Base-by-base conservation (phyloP, 345 rosid species). In the Viola odorata region DNA sequence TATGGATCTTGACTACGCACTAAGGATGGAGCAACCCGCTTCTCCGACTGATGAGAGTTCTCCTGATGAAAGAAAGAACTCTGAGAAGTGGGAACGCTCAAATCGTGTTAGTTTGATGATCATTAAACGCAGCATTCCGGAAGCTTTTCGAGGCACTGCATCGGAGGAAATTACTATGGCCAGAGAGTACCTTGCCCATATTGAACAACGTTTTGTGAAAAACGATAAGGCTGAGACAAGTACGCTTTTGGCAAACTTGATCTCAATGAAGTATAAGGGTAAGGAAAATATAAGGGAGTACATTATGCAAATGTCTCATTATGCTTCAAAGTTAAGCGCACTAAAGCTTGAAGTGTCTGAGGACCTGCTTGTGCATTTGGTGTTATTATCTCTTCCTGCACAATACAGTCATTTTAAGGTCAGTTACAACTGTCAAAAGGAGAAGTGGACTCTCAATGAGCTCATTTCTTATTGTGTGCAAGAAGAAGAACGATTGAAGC, bases 101-200 rank as follows among this genome's bases (percentile, higher is more conserved):
- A 67, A 59, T 58, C 8, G 52, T 53, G 23, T 17, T n/a, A 44
- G 71, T 59, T 37, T 67, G 0, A 57, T 65, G 63, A 57, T 65
- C 57, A 53, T 61, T 2, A 53, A 54, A 5, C 7, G 8, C 1
- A 38, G 8, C 4, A 68, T 53, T 53, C 44, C 52, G 44, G 13
- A 63, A n/a, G 12, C 59, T 3, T 53, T 63, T 7, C n/a, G 60
- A 7, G 69, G 54, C 4, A 12, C 32, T 7, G 15, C 56, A 5
- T 23, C 45, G 11, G 38, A 45, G 4, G 14, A 47, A 38, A 12
- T 44, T 16, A 5, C 0, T n/a, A 63, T 1, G n/a, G 55, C 61
- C 10, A 65, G 15, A 32, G 5, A n/a, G 10, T 65, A 12, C 5
- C 60, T 65, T 65, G 47, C 5, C 1, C 16, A 65, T 7, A 16